Percentiles rank a stretch among this genome's conserved stretches.
These are phyloP conservation scores for Papiliotrema flavescens DNA, from an alignment of 1,284 basidiomycete genomes.

Conservation along the genomic window DNA sequence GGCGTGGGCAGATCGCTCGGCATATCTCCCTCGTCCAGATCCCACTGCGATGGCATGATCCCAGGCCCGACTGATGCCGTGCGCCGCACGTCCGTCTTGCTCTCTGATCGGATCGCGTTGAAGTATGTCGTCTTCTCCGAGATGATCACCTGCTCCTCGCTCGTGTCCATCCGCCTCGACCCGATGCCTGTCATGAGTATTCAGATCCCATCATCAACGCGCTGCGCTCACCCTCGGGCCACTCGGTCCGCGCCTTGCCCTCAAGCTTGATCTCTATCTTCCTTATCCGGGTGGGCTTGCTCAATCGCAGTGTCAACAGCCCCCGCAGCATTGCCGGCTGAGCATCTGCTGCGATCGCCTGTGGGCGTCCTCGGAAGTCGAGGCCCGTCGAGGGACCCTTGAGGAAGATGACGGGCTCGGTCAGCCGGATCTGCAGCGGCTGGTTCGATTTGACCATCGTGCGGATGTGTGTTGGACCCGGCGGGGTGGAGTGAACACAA, in stretches of 20 bases:
- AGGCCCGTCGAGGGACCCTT: constrained; percentile 51
- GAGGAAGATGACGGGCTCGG: constrained; percentile 78
- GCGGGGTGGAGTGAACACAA: background rate
- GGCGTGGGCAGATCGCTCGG: constrained; percentile 7
- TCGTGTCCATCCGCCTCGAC: constrained; percentile 70
- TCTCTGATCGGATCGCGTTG: constrained; percentile 35
- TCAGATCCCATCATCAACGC: background rate
- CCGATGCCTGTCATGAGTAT: constrained; percentile 59
- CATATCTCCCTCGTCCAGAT: constrained; percentile 34
- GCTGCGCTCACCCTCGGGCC: constrained; percentile 73
- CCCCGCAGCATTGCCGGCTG: constrained; percentile 80
- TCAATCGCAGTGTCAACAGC: constrained; percentile 73
- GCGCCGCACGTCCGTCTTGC: constrained; percentile 45
- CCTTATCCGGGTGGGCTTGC: constrained; percentile 79
- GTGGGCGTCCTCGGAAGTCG: constrained; percentile 52
- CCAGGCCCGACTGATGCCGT: constrained; percentile 79
- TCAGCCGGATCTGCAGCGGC: constrained; percentile 63
- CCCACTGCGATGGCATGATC: constrained; percentile 45
- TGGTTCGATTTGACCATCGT: constrained; percentile 85
- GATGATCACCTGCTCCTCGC: constrained; percentile 75
- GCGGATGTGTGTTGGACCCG: constrained; percentile 35
- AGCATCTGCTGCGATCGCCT: constrained; percentile 52
- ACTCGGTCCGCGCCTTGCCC: constrained; percentile 64
- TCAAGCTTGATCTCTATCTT: constrained; percentile 76
- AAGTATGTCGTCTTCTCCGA: constrained; percentile 72